A percentile compares a stretch with the other conserved stretches of the same genome.
Evolutionary conservation across 176 grass and related monocot species (phyloP).

Genomic region (Oryza longistaminata): DNA sequence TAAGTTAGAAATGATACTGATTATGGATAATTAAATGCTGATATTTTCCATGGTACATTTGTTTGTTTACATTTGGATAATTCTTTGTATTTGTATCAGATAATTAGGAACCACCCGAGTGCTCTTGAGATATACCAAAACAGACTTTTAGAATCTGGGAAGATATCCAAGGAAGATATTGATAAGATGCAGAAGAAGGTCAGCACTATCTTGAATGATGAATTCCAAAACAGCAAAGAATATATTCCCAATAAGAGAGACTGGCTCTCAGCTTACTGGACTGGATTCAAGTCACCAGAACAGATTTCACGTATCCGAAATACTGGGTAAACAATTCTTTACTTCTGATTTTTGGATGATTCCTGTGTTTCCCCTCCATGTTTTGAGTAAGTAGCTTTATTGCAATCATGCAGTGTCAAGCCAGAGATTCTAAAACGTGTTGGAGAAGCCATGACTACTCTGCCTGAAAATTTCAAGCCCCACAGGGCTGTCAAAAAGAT

Average conservation of each 20-base stretch:
- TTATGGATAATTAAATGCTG: conserved; percentile 12
- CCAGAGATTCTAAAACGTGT: conserved; percentile 97
- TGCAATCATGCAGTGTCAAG: conserved; percentile 68
- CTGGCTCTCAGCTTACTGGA: conserved; percentile 99
- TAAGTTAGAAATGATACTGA: not conserved
- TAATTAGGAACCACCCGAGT: conserved; percentile 84
- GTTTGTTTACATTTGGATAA: not conserved
- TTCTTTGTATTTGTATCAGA: conserved; percentile 37
- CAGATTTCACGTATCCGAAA: conserved; percentile 97
- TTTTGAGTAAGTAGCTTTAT: conserved; percentile 17
- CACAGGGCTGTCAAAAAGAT: conserved; percentile 98
- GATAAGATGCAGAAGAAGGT: conserved; percentile 85
- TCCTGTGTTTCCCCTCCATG: not conserved
- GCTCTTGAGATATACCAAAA: conserved; percentile 85
- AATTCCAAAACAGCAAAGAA: conserved; percentile 92
- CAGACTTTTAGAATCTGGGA: conserved; percentile 66
- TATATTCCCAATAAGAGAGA: conserved; percentile 82
- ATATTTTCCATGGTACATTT: not conserved
- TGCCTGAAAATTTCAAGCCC: conserved; percentile 95
- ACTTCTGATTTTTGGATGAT: not conserved
- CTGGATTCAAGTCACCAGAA: conserved; percentile 93
- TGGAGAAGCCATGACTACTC: conserved; percentile 83
- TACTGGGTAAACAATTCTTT: conserved; percentile 70
- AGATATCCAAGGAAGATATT: conserved; percentile 85
- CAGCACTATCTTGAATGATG: conserved; percentile 76